These are phyloP conservation scores for Phellopilus nigrolimitatus DNA, from an alignment of 1,284 basidiomycete species.

Conservation along the genomic window DNA sequence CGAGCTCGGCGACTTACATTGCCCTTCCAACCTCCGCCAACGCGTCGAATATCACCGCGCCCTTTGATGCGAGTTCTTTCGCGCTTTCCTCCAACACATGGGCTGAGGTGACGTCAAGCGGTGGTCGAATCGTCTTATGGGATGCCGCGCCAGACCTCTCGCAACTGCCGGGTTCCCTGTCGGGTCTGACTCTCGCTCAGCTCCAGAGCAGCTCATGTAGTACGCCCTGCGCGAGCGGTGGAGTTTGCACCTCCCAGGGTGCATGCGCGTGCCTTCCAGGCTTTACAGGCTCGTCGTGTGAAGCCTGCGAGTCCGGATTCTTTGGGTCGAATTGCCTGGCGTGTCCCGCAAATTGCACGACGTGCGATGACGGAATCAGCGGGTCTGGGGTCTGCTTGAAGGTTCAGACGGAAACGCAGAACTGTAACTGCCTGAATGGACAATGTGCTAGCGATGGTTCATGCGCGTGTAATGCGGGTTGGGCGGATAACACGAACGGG, in stretches of 20 bases:
- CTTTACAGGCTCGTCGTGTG: constrained; percentile 73
- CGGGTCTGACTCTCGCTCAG: constrained; percentile 56
- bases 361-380: constrained; percentile 72
- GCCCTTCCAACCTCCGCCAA: constrained; percentile 44
- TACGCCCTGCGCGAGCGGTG: constrained; percentile 63
- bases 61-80: constrained; percentile 52
- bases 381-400: constrained; percentile 64
- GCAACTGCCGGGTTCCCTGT: constrained; percentile 60
- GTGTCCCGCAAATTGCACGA: constrained; percentile 61
- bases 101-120: constrained; percentile 52
- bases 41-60: constrained; percentile 43
- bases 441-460: constrained; percentile 59
- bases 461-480: constrained; percentile 73
- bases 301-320: constrained; percentile 64
- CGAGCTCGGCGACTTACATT: constrained; percentile 57
- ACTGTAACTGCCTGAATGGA: constrained; percentile 77
- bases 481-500: constrained; percentile 63
- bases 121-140: constrained; percentile 61
- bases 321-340: constrained; percentile 66
- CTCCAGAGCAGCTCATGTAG: constrained; percentile 69
- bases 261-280: constrained; percentile 67
- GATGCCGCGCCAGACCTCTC: constrained; percentile 70
- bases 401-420: constrained; percentile 48
- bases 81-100: constrained; percentile 62
- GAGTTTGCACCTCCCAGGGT: constrained; percentile 63